Evolutionary conservation across 176 grass and related monocot genomes (phyloP).

Genomic region (Aegilops tauschii): DNA sequence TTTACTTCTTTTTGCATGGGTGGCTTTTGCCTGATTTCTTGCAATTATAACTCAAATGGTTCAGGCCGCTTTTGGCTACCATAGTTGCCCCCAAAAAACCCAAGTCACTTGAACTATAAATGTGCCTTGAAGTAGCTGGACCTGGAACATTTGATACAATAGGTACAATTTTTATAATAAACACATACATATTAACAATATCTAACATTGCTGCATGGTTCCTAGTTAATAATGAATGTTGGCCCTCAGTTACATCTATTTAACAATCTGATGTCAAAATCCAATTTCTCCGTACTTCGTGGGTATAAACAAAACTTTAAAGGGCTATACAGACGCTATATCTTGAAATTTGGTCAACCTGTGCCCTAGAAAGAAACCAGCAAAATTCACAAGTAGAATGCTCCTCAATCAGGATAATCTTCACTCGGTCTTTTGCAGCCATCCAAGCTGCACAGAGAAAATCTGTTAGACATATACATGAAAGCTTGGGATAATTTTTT

Average conservation of each 20-base stretch:
- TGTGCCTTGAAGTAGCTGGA: neutral
- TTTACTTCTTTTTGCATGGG: neutral
- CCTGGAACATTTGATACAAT: neutral
- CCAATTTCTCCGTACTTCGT: neutral
- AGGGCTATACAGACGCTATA: neutral
- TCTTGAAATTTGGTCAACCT: neutral
- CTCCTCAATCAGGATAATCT: neutral
- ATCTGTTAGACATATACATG: neutral
- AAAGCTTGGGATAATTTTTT: neutral
- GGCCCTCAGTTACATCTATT: neutral
- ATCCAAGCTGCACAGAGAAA: constrained; percentile 67
- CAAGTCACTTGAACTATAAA: neutral
- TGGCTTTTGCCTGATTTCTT: neutral
- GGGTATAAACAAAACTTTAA: constrained; percentile 13
- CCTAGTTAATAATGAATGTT: neutral
- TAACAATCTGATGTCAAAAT: neutral
- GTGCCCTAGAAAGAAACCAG: neutral
- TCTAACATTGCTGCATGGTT: neutral
- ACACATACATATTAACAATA: neutral
- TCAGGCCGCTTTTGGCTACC: neutral
- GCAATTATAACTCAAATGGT: neutral
- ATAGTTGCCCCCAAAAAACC: neutral
- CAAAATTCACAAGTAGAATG: neutral
- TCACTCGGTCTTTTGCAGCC: constrained; percentile 72
- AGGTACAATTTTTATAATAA: neutral